Base-by-base conservation (phyloP, 345 rosid genomes). In the Gynandropsis gynandra region DNA sequence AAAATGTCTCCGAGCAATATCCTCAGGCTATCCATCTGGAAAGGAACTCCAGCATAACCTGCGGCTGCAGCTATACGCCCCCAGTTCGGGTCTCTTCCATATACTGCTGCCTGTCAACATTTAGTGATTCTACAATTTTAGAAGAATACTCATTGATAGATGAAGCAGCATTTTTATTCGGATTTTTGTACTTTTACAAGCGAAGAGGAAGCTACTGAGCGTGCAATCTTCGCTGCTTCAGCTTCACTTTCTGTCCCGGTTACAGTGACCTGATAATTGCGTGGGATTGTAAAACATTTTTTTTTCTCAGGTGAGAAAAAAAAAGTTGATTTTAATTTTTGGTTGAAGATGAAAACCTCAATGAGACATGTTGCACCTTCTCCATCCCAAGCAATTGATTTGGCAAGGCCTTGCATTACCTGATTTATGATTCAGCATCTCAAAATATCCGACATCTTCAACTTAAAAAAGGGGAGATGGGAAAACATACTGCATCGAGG, bases 331-430 rank as follows among this genome's bases (percentile, higher is more conserved):
- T 39, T 29, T 17, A 1, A 7, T 14, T 24, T 46, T 50, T 24
- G 47, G 65, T 1, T 43, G 13, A 31, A 55, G 39, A 36, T 41
- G 38, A 64, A 12, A 38, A 82, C 98, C 96, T 92, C 96, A 68
- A 87, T 78, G 50, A 92, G 70, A 67, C 98, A 92, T 1, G 98
- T 87, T 37, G 98, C 95, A 45, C 97, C 98, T 70, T 87, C 98
- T 48, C 98, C 98, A 79, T 90, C 98, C 98, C 95, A 92, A 64
- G 98, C 97, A 61, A 87, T 75, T 69, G 98, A 87, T 73, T 87
- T 90, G 15, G 98, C 98, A 47, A 87, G 95, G 59, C 95, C 92
- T 80, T 90, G 95, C 98, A 84, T 90, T 50, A 90, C 96, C 98
- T 90, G 74, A 34, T 21, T 58, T 16, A 16, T 5, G 0, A 54